These are phyloP conservation scores for Fusarium torulosum DNA, from an alignment of 2,329 filamentous ascomycete species.

Conservation along the genomic window DNA sequence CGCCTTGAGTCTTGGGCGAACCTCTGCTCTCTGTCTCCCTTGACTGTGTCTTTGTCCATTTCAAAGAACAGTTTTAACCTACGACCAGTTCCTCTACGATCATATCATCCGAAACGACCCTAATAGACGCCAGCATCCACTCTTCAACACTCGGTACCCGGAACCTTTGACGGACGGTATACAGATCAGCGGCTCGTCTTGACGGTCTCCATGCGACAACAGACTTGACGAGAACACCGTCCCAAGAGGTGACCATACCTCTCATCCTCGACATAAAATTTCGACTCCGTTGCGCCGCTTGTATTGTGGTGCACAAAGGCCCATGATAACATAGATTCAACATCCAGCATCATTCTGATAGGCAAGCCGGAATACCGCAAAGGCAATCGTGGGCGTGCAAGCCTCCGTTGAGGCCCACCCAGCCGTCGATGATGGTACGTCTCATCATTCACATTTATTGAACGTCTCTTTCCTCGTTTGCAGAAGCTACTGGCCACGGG, in stretches of 20 bases:
- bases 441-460: constrained; percentile 29
- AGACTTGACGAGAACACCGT: constrained; percentile 48
- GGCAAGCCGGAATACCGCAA: constrained; percentile 44
- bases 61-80: constrained; percentile 22
- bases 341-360: constrained; percentile 42
- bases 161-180: constrained; percentile 45
- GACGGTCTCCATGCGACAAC: constrained; percentile 53
- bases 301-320: constrained; percentile 45
- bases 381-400: constrained; percentile 51
- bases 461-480: constrained; percentile 13
- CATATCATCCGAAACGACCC: constrained; percentile 15
- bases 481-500: not conserved
- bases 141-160: constrained; percentile 34
- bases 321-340: constrained; percentile 49
- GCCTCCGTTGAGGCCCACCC: constrained; percentile 55
- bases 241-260: constrained; percentile 52
- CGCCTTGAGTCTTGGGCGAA: constrained; percentile 44
- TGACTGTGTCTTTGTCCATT: constrained; percentile 38
- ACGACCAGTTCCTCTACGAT: constrained; percentile 20
- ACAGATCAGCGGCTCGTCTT: constrained; percentile 46
- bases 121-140: constrained; percentile 21
- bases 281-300: constrained; percentile 41
- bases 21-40: constrained; percentile 42
- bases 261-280: constrained; percentile 43
- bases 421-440: constrained; percentile 65